Evolutionary conservation across 805 yeast species (phyloP), one percentile per base, ranked within the genome.

Genomic region (Wickerhamiella sorbophila): DNA sequence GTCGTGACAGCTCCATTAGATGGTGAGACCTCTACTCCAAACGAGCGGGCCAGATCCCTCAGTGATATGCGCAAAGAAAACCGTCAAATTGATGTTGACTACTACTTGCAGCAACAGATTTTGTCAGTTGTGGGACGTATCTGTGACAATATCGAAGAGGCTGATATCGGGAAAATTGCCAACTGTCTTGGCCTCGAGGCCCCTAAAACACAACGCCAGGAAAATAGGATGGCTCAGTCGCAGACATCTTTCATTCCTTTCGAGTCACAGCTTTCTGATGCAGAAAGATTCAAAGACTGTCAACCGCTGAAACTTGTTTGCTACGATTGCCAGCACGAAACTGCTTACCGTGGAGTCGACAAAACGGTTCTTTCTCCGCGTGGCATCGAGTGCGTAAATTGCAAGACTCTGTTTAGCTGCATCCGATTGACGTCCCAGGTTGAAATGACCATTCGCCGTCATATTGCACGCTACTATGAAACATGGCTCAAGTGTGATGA

Each of bases 111-210:
- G 49, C 82, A 85, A 58, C 99, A 91, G 61, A 72, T 91, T 8
- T 75, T 81, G 53, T 86, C 93, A 2, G 96, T 96, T 3, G 77
- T 91, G 8, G 93, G 84, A 56, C 75, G 98, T 61, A 66, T 91
- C 41, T 65, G 88, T 33, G 93, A 79, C 50, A 73, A 79, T 47
- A 77, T 91, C 41, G 93, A 85, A 49, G 95, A 97, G 33, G 71
- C 81, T 48, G 96, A 88, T 55, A 68, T 77, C 53, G 74, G 76
- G 38, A 71, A 91, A 50, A 67, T 91, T 32, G 94, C 95, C 3
- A 69, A 70, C 36, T 69, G 79, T 2, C 66, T 91, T 31, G 94
- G 94, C 0, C 66, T 91, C 33, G 95, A 87, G 68, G 41, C 16
- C 26, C n/a, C 37, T 29, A 36, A 22, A 39, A 8, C 29, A 8